Conservation (phyloP, 768 basidiomycete species). For the Hypholoma sublateritium region DNA sequence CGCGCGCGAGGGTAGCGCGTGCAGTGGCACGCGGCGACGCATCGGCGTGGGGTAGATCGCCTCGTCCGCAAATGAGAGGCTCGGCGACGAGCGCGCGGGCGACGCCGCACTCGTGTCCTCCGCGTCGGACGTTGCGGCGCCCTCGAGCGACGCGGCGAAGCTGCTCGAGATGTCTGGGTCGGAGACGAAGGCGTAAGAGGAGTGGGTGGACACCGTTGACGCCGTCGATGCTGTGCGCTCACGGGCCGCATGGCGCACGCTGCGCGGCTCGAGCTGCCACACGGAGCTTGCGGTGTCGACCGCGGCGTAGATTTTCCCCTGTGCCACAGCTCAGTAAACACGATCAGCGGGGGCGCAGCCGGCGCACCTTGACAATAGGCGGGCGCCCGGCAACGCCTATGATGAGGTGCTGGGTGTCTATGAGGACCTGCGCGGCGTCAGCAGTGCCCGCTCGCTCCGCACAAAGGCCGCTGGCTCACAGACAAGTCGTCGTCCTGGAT, state of each 20-base stretch:
- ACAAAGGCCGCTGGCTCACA: conserved; percentile 37
- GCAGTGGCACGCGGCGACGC: conserved; percentile 27
- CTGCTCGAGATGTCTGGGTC: conserved; percentile 84
- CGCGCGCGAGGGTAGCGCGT: conserved; percentile 42
- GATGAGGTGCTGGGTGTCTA: conserved; percentile 70
- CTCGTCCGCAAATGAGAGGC: conserved; percentile 57
- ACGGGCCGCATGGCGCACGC: conserved; percentile 51
- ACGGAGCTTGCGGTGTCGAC: conserved; percentile 66
- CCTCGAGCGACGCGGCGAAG: conserved; percentile 80
- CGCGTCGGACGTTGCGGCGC: conserved; percentile 67
- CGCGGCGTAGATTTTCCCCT: conserved; percentile 76
- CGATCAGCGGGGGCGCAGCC: neutral
- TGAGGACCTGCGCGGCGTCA: conserved; percentile 51
- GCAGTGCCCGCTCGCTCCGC: neutral
- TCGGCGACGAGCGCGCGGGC: conserved; percentile 45
- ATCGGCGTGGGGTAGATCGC: conserved; percentile 29
- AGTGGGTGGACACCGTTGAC: conserved; percentile 74
- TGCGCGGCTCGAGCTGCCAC: conserved; percentile 80
- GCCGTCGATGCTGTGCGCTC: conserved; percentile 77
- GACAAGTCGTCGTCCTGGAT: conserved; percentile 71
- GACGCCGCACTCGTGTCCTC: conserved; percentile 62
- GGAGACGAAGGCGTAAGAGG: conserved; percentile 81
- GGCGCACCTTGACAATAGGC: conserved; percentile 69
- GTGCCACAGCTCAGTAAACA: neutral
- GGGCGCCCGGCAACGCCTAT: conserved; percentile 72